phyloP scores from a whole-genome alignment of 331 rosid species.

The Phaseolus coccineus region DNA sequence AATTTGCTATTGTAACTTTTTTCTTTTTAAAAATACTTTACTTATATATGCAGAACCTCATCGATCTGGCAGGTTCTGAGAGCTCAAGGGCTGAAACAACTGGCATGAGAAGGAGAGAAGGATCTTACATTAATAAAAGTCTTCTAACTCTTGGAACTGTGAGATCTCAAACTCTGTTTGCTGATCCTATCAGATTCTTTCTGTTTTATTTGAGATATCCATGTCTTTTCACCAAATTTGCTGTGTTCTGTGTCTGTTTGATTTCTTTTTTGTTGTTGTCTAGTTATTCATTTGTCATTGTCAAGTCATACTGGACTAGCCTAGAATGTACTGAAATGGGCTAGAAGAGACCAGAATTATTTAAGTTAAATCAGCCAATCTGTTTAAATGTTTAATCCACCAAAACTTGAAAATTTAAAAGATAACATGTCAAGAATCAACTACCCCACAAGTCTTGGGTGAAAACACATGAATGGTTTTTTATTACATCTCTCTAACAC shows the following conservation, averaged over 20 bases:
- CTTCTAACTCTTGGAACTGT: conserved; percentile 98
- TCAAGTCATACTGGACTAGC: not conserved
- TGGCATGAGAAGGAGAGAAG: conserved; percentile 97
- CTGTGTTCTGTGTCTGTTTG: not conserved
- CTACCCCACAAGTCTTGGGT: not conserved
- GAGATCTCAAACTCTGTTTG: conserved; percentile 60
- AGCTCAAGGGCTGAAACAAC: conserved; percentile 99
- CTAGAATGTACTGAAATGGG: not conserved
- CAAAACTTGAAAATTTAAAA: not conserved
- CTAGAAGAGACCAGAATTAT: not conserved
- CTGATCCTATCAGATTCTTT: conserved; percentile 19
- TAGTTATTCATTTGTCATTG: not conserved
- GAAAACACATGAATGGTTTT: not conserved
- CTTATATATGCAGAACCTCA: conserved; percentile 96
- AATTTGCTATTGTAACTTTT: conserved; percentile 41
- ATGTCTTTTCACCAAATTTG: not conserved
- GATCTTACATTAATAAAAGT: conserved; percentile 97
- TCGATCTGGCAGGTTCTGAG: conserved; percentile 99
- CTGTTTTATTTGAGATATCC: conserved; percentile 22
- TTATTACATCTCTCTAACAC: not conserved
- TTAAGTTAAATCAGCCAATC: not conserved
- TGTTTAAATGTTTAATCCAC: not conserved
- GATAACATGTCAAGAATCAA: not conserved
- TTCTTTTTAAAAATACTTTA: conserved; percentile 41
- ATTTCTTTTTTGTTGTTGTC: not conserved